Evolutionary conservation across 208 protist genomes (phyloP).

Genomic region (Crithidia expoeki): DNA sequence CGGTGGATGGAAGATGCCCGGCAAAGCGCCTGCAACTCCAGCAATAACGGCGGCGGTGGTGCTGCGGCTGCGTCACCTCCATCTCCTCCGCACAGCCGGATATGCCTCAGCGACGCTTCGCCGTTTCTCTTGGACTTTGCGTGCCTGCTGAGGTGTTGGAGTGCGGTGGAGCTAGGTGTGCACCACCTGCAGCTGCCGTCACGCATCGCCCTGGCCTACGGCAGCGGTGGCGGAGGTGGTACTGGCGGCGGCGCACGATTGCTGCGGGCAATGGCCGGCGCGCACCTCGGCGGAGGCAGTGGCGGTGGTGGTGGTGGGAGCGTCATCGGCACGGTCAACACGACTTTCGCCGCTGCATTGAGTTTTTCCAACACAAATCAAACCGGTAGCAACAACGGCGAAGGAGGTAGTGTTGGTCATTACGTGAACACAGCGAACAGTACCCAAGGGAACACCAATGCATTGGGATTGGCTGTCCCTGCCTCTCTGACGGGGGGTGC

Average conservation of each 20-base stretch:
- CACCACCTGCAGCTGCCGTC: conserved; percentile 33
- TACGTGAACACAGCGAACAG: background rate
- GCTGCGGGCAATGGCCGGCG: conserved; percentile 19
- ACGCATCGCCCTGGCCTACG: conserved; percentile 23
- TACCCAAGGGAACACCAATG: background rate
- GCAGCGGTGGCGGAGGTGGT: conserved; percentile 4
- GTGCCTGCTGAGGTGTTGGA: conserved; percentile 31
- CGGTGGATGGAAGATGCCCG: conserved; percentile 24
- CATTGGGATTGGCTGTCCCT: background rate
- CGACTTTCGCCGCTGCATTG: too few relatives aligned
- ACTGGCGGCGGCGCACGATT: conserved; percentile 19
- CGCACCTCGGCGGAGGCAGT: conserved; percentile 13
- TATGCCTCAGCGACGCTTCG: background rate
- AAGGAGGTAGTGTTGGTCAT: background rate
- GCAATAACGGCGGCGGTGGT: background rate
- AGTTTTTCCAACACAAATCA: too few relatives aligned
- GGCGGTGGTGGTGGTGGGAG: conserved; percentile 9
- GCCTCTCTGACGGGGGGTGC: background rate
- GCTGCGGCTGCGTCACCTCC: too few relatives aligned
- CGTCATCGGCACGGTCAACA: background rate
- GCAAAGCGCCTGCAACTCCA: background rate
- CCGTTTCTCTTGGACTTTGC: conserved; percentile 35
- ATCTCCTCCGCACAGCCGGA: background rate
- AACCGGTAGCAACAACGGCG: background rate
- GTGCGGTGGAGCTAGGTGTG: conserved; percentile 28